Base-by-base conservation (phyloP, 163 green algal species). In the Scenedesmus sp. region DNA sequence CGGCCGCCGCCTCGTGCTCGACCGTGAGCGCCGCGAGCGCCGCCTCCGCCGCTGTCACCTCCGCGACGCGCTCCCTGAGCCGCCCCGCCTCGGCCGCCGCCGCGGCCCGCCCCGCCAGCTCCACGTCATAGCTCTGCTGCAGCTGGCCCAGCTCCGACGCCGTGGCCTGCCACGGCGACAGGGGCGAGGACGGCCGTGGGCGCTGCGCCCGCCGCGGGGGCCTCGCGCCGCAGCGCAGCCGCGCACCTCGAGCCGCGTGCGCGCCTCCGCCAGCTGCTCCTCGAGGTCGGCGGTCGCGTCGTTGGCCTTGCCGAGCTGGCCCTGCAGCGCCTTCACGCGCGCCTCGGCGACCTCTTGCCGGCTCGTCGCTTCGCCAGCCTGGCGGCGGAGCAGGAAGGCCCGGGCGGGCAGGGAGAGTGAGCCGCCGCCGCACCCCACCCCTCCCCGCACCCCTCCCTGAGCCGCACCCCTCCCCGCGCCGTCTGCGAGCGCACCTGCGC, bases 291-390 rank as follows among this genome's bases (percentile, higher is more conserved):
- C 60, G 3, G 60, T 64, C 33, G 22, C 51, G 24, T 75, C 74
- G 56, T 81, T 81, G 4, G 74, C 74, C 18, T 50, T 67, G n/a
- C 29, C 51, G 2, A 81, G 47, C 63, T 81, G 74, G 5, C 22
- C 36, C 50, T 81, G 74, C 63, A 58, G 11, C 14, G 14, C 45
- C 15, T 60, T 64, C 34, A 69, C 9, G 15, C 74, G 50, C 17
- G 34, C 74, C 33, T 81, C 74, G 11, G 74, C 74, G 0, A 75
- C 51, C 36, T 56, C 47, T 15, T 39, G 9, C 22, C 28, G 4
- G 34, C 18, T 20, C 39, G 39, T 47, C 33, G 24, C 60, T 26
- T 26, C 60, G 4, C 17, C 4, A 5, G 17, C 26, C n/a, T n/a
- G n/a, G n/a, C n/a, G n/a, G n/a, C n/a, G n/a, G n/a, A n/a, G n/a